Base-by-base conservation (phyloP, 2,329 filamentous ascomycete genomes). In the Rhynchosporium secalis region DNA sequence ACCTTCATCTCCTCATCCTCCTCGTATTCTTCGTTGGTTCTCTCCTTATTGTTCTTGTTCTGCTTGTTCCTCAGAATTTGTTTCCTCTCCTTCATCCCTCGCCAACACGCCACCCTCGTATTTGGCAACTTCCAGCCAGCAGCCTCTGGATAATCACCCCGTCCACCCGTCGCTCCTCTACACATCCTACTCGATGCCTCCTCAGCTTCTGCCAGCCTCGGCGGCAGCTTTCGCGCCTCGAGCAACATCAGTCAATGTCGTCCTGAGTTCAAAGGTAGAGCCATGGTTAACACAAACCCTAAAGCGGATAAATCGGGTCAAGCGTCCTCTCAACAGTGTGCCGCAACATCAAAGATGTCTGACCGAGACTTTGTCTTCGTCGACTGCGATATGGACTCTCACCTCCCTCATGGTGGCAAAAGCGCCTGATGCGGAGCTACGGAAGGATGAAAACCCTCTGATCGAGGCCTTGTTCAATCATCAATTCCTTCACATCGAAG, bases 201-300 rank as follows among this genome's bases (percentile, higher is more conserved):
- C 92, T 74, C 89, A 95, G 82, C 83, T 99, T 76, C 82, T 99
- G 72, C 95, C 95, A 71, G 94, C 94, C 66, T 98, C 95, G 73
- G 95, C 95, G 70, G 92, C 93, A 66, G 94, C 95, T 73, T 99
- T 98, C 81, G 94, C 94, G 72, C 94, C 94, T 71, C 86, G 95
- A 73, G 84, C 86, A 63, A 92, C 92, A 55, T 92, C 91, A 31
- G 94, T 96, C 77, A 98, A 96, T 76, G 91, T 99, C 70, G 95
- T 99, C 64, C 83, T 99, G 72, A 90, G 88, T 74, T 89, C 89
- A 75, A 96, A 95, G 81, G 87, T 96, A 73, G 93, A 97, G 80
- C 90, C 92, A 64, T 99, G 95, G 95, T 84, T 98, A 78, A 99
- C 95, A 41, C 91, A 93, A 75, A 96, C 93, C 10, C 83, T 99